Evolutionary conservation across 495 filamentous ascomycete species (phyloP), one percentile per base, ranked within the genome.

Genomic region (Collariella sp.): DNA sequence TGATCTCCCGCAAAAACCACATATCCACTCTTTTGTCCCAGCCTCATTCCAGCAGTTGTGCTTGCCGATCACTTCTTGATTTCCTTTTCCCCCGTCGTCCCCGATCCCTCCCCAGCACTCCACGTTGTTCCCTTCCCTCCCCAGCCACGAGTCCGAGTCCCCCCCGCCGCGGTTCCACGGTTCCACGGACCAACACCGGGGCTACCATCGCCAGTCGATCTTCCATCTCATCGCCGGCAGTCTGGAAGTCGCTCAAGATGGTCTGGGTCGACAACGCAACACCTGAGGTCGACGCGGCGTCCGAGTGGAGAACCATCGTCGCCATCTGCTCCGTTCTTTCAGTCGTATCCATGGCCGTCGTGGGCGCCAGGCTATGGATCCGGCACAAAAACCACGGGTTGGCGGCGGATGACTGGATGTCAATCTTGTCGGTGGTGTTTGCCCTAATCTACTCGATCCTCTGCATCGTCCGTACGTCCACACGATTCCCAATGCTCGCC

Each of bases 381-480:
- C 50, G 66, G 15, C 31, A 53, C 24, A 58, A 29, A 45, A 58
- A 54, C n/a, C 57, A 61, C 26, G 63, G 66, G 33, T 44, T 68
- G 22, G 63, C 63, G 0, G 53, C 59, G 5, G 66, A 68, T 29
- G 66, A 68, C 54, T 63, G 42, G 40, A 61, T 68, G 66, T 22
- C 63, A 7, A 24, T 33, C 3, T 12, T 66, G 19, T 64, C 66
- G 5, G 57, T 66, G 68, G 47, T 67, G 1, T 78, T 76, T 44
- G 71, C 68, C 46, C 65, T 80, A n/a, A 61, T 77, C 9, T 80
- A 80, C 46, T 73, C 68, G 34, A 65, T 66, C 3, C 58, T 79
- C 1, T 79, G 76, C 59, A 77, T 80, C 36, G 66, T 68, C 46
- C 77, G 75, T 78, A 66, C 59, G 73, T 72, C 7, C 40, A 35